A percentile compares a stretch with the other conserved stretches of the same genome.
Evolutionary conservation across 768 basidiomycete species (phyloP).

Genomic region (Termitomyces sp.): DNA sequence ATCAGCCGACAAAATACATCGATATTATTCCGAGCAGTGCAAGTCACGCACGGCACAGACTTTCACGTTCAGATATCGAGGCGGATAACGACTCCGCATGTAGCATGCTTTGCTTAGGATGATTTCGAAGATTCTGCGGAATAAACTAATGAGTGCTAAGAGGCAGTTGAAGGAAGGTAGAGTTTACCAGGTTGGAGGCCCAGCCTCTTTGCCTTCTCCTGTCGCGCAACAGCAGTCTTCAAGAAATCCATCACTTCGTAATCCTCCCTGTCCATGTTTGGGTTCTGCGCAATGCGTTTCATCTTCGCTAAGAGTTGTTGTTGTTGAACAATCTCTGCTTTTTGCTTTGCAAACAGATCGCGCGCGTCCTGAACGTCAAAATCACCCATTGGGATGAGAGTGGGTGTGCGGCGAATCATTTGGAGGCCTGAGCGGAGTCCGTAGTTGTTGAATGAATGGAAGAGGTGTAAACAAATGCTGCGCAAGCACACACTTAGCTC

Average conservation of each 20-base stretch:
- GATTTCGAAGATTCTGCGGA: conserved; percentile 6
- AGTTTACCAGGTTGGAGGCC: conserved; percentile 19
- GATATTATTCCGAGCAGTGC: neutral
- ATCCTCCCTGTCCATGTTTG: conserved; percentile 23
- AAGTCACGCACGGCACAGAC: neutral
- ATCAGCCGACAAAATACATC: neutral
- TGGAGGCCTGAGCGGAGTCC: conserved; percentile 3
- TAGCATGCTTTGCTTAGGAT: neutral
- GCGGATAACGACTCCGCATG: neutral
- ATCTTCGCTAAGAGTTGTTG: conserved; percentile 38
- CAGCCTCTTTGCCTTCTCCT: conserved; percentile 21
- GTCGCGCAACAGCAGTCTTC: conserved; percentile 21
- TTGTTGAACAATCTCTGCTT: conserved; percentile 31
- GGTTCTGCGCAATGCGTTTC: conserved; percentile 41
- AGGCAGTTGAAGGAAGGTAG: neutral
- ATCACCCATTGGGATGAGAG: conserved; percentile 72
- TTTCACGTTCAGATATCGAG: neutral
- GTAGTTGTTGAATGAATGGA: conserved; percentile 1
- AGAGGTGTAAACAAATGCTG: conserved; percentile 17
- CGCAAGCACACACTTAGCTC: neutral
- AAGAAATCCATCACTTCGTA: conserved; percentile 26
- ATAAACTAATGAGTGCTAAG: neutral
- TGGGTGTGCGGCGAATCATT: conserved; percentile 77
- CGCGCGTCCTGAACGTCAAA: conserved; percentile 76
- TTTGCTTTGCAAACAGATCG: conserved; percentile 48